Evolutionary conservation across 2,329 filamentous ascomycete species (phyloP), one percentile per base, ranked within the genome.

Genomic region (Spiromastix sp.): DNA sequence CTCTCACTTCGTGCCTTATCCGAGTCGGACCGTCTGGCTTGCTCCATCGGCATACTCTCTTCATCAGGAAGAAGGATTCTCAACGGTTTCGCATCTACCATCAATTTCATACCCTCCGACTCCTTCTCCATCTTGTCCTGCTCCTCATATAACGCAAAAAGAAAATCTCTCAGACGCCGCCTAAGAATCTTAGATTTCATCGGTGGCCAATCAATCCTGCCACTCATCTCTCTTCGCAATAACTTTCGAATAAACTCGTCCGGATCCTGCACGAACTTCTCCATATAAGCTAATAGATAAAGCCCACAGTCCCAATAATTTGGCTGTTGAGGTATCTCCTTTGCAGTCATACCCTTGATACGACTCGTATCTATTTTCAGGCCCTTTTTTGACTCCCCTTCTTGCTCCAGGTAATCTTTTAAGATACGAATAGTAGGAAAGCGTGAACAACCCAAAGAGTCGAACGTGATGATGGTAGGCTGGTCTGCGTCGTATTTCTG

Each of bases 231-330:
- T 26, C 70, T 73, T 17, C 67, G 70, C 4, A 94, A 63, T 12
- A 93, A 62, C 41, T 73, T 78, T 13, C 62, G 61, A 11, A 83
- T 67, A 45, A 93, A 91, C 0, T 53, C 56, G 42, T 84, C 75
- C 0, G 89, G 89, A 40, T 85, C 63, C 34, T 75, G 68, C 11
- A 93, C 70, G 43, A 98, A 94, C 43, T 82, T 77, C 44, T 85
- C 74, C 35, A 93, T 68, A 50, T 96, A 98, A 2, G 79, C 81
- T 3, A 95, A 64, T 3, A 96, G 64, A 48, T 82, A 98, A 0
- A 95, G 64, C 6, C 91, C 91, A 50, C 91, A 98, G 54, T 98
- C 91, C 42, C 75, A 87, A 47, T 72, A 82, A 51, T 98, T 96
- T 32, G 74, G 62, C 56, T 98, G 91, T 41, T 72, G 63, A 0